Evolutionary conservation across 306 rosid genomes (phyloP), one percentile per base, ranked within the genome.

Genomic region (barrel medic (Medicago truncatula)): DNA sequence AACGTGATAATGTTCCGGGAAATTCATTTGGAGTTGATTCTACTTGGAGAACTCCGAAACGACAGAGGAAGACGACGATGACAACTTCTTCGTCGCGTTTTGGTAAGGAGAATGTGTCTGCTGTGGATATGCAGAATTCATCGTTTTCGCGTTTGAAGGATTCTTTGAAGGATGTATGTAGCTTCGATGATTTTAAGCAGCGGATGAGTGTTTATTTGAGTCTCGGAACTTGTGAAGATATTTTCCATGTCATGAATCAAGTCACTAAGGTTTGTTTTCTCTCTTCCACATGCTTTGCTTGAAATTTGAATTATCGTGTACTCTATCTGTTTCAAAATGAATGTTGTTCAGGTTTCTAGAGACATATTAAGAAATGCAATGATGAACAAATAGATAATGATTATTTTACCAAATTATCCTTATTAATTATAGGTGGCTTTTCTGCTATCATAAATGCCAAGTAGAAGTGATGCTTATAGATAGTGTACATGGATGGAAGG

Each of bases 171-270:
- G 89, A 86, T 39, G 83, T 94, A 1, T 94, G 98, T 57, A 92
- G 98, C 73, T 92, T 94, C 4, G 96, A 92, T 39, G 98, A 94
- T 78, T 85, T 92, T 86, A 84, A 81, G 83, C 88, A 78, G 88
- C 79, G 98, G 58, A 87, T 94, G 93, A 62, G 79, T 16, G 79
- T 86, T 67, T 86, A 94, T 79, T 79, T 94, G 83, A 94, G 85
- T 73, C 73, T 87, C 49, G 76, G 83, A 31, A 76, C 85, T 71
- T 90, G 97, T 74, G 75, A 86, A 41, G 95, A 92, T 69, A 80
- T 89, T 71, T 88, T 86, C 49, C 83, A 85, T 70, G 85, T 78
- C 53, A 86, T 91, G 96, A 85, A 66, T 85, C 96, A 78, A 40
- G 88, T 92, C 34, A 52, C 85, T 4, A 92, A 90, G 98, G 98